These are phyloP conservation scores for Fusarium austroafricanum DNA, from an alignment of 2,329 filamentous ascomycete species.

Conservation along the genomic window DNA sequence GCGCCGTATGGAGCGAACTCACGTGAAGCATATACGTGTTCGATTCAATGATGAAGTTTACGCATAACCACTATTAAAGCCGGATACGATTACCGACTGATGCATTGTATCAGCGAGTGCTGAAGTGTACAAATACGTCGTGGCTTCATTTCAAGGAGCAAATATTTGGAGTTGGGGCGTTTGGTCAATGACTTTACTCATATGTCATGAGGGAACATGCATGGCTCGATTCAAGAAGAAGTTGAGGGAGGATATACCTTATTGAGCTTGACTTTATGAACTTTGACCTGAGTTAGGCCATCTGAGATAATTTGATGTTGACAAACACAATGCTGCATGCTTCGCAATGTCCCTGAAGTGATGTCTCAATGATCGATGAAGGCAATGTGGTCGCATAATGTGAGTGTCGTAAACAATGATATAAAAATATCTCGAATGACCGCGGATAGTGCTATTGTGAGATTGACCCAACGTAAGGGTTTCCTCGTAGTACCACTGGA, in stretches of 20 bases:
- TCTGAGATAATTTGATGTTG: background rate
- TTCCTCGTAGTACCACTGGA: background rate
- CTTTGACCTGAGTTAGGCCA: background rate
- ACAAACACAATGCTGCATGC: background rate
- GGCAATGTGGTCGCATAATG: too few species aligned
- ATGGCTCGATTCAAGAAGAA: background rate
- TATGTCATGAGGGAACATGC: background rate
- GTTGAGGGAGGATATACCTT: background rate
- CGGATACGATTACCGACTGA: background rate
- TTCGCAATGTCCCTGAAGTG: background rate
- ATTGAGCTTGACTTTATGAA: background rate
- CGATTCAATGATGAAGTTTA: background rate
- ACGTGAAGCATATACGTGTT: conserved; percentile 4
- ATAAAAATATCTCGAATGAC: background rate
- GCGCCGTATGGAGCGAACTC: conserved; percentile 11
- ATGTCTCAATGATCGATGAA: background rate
- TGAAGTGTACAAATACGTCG: background rate
- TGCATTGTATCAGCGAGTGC: background rate
- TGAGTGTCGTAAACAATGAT: background rate
- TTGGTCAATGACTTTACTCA: background rate
- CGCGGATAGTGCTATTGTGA: background rate
- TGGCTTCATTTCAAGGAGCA: background rate
- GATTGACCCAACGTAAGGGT: background rate
- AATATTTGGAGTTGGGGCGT: conserved; percentile 8
- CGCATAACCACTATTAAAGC: background rate